Evolutionary conservation across 2,329 filamentous ascomycete species (phyloP).

Genomic region (Fusarium devonianum): DNA sequence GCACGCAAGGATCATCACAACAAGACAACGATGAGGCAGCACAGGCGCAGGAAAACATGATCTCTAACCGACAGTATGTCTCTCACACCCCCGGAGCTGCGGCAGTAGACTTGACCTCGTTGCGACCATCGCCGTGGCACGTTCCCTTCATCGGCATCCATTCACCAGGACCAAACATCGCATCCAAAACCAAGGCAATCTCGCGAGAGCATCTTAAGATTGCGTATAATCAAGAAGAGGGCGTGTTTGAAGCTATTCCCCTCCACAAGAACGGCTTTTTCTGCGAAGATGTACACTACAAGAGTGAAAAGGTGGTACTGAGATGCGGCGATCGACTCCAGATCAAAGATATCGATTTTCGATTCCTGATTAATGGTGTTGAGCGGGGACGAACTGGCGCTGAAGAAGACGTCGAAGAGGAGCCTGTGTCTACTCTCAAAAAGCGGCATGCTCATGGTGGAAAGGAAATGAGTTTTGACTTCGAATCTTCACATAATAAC

Average conservation of each 20-base stretch:
- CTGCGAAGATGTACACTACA: conserved; percentile 66
- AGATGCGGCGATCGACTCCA: conserved; percentile 72
- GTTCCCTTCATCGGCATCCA: conserved; percentile 76
- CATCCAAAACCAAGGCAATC: conserved; percentile 72
- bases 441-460: conserved; percentile 62
- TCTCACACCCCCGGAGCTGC: conserved; percentile 66
- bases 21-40: conserved; percentile 52
- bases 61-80: conserved; percentile 66
- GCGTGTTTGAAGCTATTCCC: conserved; percentile 70
- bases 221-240: conserved; percentile 68
- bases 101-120: conserved; percentile 64
- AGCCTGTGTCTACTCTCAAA: conserved; percentile 50
- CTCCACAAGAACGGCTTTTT: conserved; percentile 74
- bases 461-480: conserved; percentile 78
- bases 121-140: conserved; percentile 67
- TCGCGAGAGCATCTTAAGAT: conserved; percentile 79
- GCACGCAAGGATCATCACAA: conserved; percentile 52
- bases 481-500: conserved; percentile 67
- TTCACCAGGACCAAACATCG: conserved; percentile 68
- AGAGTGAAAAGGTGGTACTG: conserved; percentile 63
- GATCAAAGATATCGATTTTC: conserved; percentile 74
- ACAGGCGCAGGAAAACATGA: conserved; percentile 53
- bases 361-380: conserved; percentile 73
- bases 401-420: conserved; percentile 62
- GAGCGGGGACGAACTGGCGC: conserved; percentile 64